Evolutionary conservation across 805 yeast species (phyloP).

Genomic region (Barnettozyma salicaria): DNA sequence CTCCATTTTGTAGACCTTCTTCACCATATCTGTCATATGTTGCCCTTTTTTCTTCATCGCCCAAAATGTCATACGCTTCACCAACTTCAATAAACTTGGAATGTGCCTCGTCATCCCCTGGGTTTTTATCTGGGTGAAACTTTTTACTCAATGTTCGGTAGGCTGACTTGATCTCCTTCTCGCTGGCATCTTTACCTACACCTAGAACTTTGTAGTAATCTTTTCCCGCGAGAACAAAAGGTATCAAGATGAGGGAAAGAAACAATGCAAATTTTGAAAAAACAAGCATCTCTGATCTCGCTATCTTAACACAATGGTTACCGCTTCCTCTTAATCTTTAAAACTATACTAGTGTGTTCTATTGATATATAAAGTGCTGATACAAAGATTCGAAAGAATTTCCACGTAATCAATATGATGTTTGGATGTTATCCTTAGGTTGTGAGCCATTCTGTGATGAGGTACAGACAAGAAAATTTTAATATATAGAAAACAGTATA

Average conservation of each 20-base stretch:
- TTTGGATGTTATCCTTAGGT: conserved; percentile 1
- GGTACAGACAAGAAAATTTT: conserved; percentile 6
- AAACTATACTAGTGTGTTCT: too few relatives aligned
- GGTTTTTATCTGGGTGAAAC: conserved; percentile 93
- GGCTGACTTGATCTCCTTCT: conserved; percentile 78
- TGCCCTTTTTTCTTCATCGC: conserved; percentile 60
- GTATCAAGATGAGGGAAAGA: conserved; percentile 3
- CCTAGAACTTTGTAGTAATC: conserved; percentile 65
- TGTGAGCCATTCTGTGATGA: conserved; percentile 5
- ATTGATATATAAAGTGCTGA: not conserved
- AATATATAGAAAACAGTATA: not conserved
- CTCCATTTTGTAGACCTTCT: conserved; percentile 62
- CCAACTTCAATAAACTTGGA: conserved; percentile 85
- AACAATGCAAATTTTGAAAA: conserved; percentile 3
- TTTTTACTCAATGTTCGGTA: conserved; percentile 76
- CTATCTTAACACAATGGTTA: not conserved
- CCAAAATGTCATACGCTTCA: conserved; percentile 84
- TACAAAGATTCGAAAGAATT: not conserved
- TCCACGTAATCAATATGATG: conserved; percentile 8
- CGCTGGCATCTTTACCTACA: conserved; percentile 59
- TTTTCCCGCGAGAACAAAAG: conserved; percentile 24
- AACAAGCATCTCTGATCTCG: conserved; percentile 2
- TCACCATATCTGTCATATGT: conserved; percentile 74
- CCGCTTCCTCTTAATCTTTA: too few relatives aligned
- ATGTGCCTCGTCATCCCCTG: conserved; percentile 75